These are phyloP conservation scores for Alternaria hordeiaustralica DNA, from an alignment of 2,329 filamentous ascomycete species.

Conservation along the genomic window DNA sequence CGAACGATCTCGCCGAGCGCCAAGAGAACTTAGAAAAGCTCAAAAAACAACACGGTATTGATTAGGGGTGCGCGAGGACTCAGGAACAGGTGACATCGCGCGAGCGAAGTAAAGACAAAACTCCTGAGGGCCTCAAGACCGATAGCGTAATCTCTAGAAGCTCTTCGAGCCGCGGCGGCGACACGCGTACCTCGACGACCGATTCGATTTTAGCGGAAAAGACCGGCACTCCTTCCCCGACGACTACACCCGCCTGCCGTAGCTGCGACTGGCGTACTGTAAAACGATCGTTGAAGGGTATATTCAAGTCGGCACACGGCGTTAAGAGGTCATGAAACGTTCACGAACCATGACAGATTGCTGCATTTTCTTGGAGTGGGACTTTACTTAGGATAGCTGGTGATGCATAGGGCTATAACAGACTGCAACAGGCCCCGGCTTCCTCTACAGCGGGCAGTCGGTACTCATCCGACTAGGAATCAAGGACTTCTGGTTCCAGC, in stretches of 20 bases:
- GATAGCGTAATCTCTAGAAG: conserved; percentile 37
- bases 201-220: conserved; percentile 34
- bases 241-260: conserved; percentile 30
- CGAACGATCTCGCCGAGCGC: conserved; percentile 91
- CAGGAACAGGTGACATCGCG: conserved; percentile 55
- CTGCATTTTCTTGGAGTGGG: conserved; percentile 20
- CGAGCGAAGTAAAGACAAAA: conserved; percentile 38
- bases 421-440: conserved; percentile 17
- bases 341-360: conserved; percentile 29
- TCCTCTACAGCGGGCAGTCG: conserved; percentile 19
- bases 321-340: conserved; percentile 37
- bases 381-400: conserved; percentile 13
- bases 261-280: conserved; percentile 41
- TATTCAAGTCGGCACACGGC: conserved; percentile 43
- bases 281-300: conserved; percentile 38
- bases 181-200: conserved; percentile 31
- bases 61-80: conserved; percentile 67
- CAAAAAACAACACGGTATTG: conserved; percentile 97
- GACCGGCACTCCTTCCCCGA: conserved; percentile 21
- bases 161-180: conserved; percentile 31
- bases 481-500: conserved; percentile 8
- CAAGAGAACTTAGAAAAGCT: conserved; percentile 97
- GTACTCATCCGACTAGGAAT: conserved; percentile 19
- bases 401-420: conserved; percentile 12
- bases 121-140: conserved; percentile 47